Percentiles rank a stretch among this genome's conserved stretches.
phyloP scores from a whole-genome alignment of 2,329 filamentous ascomycete genomes.

The Verticillium albo-atrum region DNA sequence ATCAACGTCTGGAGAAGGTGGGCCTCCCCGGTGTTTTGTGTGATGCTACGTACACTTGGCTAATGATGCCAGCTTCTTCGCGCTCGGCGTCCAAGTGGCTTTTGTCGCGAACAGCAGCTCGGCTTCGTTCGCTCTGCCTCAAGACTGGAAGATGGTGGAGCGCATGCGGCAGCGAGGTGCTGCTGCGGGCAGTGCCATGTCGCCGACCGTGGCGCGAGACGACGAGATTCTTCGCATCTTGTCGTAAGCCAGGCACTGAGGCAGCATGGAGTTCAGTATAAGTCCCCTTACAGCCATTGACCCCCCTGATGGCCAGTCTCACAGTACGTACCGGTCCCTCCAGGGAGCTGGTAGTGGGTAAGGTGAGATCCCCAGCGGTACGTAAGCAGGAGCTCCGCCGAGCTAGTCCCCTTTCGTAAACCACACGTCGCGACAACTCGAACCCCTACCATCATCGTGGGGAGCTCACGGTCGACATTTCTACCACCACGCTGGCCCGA shows the following conservation, averaged over 20 bases:
- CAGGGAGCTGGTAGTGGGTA: too few relatives aligned
- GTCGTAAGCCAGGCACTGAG: not conserved
- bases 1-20: conserved; percentile 1
- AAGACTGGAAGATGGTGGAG: not conserved
- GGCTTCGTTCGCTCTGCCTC: not conserved
- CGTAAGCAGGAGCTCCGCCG: not conserved
- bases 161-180: not conserved
- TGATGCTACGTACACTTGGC: not conserved
- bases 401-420: not conserved
- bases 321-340: too few relatives aligned
- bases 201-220: not conserved
- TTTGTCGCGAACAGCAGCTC: not conserved
- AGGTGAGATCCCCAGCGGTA: too few relatives aligned
- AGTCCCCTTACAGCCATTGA: too few relatives aligned
- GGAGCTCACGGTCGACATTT: not conserved
- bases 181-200: not conserved
- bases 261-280: too few relatives aligned
- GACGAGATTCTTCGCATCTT: not conserved
- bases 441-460: not conserved
- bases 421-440: not conserved
- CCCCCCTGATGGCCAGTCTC: too few relatives aligned
- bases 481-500: not conserved
- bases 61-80: not conserved
- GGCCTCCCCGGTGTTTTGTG: not conserved
- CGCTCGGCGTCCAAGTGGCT: not conserved